These are phyloP conservation scores for Lepiota venenata DNA, from an alignment of 768 basidiomycete species.

Conservation along the genomic window DNA sequence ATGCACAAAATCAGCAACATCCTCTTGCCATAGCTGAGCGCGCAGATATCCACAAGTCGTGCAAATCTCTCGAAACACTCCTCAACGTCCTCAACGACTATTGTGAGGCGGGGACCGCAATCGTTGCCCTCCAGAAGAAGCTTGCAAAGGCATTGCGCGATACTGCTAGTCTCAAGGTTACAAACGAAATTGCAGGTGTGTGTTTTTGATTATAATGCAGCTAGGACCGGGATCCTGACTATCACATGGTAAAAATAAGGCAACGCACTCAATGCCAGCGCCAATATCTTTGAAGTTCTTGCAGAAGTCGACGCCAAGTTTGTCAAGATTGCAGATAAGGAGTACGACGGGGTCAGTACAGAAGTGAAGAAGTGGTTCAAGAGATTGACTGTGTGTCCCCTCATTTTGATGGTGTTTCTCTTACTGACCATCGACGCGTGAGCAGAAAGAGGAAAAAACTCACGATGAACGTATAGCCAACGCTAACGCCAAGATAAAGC, in stretches of 20 bases:
- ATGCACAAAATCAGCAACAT: not conserved
- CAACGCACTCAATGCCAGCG: constrained; percentile 63
- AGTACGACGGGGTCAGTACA: constrained; percentile 57
- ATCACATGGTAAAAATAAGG: constrained; percentile 30
- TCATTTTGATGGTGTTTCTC: constrained; percentile 2
- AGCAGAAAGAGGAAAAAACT: constrained; percentile 76
- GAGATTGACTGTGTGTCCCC: constrained; percentile 62
- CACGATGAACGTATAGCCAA: constrained; percentile 69
- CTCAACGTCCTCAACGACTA: constrained; percentile 70
- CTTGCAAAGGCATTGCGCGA: constrained; percentile 69
- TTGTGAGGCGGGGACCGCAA: constrained; percentile 62
- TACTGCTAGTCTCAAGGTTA: constrained; percentile 55
- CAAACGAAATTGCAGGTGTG: constrained; percentile 61
- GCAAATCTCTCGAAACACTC: constrained; percentile 70
- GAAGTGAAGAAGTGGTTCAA: constrained; percentile 88
- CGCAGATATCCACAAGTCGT: constrained; percentile 74
- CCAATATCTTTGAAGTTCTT: constrained; percentile 64
- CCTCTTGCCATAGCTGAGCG: constrained; percentile 42
- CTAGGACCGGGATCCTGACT: no score
- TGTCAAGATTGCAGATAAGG: constrained; percentile 70
- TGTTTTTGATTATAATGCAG: constrained; percentile 2
- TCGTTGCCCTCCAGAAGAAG: constrained; percentile 70
- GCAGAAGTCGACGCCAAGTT: constrained; percentile 74
- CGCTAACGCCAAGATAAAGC: constrained; percentile 72
- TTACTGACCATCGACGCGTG: not conserved